Conservation (phyloP, 2,329 filamentous ascomycete genomes). For the Cladophialophora immunda region DNA sequence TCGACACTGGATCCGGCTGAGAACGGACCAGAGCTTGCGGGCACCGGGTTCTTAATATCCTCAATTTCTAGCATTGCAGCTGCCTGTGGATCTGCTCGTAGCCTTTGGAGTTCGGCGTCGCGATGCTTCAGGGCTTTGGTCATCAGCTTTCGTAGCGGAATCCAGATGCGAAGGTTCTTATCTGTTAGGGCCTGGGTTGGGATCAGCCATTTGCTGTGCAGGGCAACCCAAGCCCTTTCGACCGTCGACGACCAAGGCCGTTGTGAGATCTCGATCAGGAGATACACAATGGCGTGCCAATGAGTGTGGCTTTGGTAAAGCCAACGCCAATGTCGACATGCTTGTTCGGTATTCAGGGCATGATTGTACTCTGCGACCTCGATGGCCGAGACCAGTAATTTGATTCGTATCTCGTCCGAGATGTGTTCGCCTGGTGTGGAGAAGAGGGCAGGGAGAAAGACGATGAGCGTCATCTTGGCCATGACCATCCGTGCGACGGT, state of each 20-base stretch:
- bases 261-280: conserved; percentile 61
- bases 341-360: conserved; percentile 60
- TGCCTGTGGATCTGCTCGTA: conserved; percentile 43
- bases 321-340: conserved; percentile 64
- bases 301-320: conserved; percentile 67
- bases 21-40: conserved; percentile 44
- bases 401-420: conserved; percentile 47
- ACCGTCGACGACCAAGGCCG: conserved; percentile 57
- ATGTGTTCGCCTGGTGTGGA: conserved; percentile 44
- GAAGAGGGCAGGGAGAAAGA: conserved; percentile 72
- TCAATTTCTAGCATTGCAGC: conserved; percentile 27
- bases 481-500: conserved; percentile 75
- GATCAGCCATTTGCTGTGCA: conserved; percentile 47
- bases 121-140: conserved; percentile 46
- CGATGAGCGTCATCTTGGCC: conserved; percentile 78
- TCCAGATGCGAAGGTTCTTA: conserved; percentile 47
- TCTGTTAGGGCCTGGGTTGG: conserved; percentile 44
- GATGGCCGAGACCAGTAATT: conserved; percentile 50
- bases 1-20: conserved; percentile 35
- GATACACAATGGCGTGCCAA: conserved; percentile 67
- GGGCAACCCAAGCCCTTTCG: conserved; percentile 59
- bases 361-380: conserved; percentile 61
- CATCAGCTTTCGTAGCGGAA: conserved; percentile 48
- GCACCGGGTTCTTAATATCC: conserved; percentile 32
- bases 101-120: conserved; percentile 44